These are phyloP conservation scores for Clavulina sp. DNA, from an alignment of 768 basidiomycete genomes.

Conservation along the genomic window DNA sequence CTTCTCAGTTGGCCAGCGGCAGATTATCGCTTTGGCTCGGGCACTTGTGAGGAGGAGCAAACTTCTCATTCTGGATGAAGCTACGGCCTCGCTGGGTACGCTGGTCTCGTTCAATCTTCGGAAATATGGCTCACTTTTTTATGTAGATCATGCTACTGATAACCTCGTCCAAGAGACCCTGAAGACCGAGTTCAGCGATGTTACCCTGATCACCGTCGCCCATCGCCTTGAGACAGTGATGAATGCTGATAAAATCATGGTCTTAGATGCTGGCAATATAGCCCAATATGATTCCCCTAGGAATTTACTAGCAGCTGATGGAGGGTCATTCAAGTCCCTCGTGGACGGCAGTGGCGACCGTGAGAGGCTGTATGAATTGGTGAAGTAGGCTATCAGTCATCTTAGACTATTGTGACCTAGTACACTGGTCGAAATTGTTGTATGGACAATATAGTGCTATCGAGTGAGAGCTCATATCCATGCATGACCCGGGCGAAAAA, in stretches of 20 bases:
- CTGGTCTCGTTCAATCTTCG: conserved; percentile 14
- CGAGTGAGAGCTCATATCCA: too few species aligned
- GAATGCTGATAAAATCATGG: neutral
- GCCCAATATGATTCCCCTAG: conserved; percentile 25
- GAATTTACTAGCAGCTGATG: conserved; percentile 16
- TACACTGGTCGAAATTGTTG: too few species aligned
- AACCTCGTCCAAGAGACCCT: conserved; percentile 37
- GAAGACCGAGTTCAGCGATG: conserved; percentile 25
- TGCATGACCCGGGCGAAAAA: too few species aligned
- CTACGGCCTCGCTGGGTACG: conserved; percentile 30
- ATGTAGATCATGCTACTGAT: conserved; percentile 35
- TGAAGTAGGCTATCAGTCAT: conserved; percentile 14
- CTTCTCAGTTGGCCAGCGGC: conserved; percentile 41
- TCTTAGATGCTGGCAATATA: conserved; percentile 36
- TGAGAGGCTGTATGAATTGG: neutral
- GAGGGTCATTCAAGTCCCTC: conserved; percentile 1
- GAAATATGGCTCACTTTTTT: neutral
- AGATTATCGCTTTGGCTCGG: conserved; percentile 42
- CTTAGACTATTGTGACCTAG: too few species aligned
- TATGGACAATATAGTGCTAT: too few species aligned
- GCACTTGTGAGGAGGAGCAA: conserved; percentile 42
- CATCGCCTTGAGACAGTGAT: conserved; percentile 41
- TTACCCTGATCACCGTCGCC: conserved; percentile 42
- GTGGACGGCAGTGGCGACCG: conserved; percentile 3
- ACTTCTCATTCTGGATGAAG: conserved; percentile 41